Evolutionary conservation across 257 asterid species (phyloP).

Genomic region (Orobanche coerulescens): DNA sequence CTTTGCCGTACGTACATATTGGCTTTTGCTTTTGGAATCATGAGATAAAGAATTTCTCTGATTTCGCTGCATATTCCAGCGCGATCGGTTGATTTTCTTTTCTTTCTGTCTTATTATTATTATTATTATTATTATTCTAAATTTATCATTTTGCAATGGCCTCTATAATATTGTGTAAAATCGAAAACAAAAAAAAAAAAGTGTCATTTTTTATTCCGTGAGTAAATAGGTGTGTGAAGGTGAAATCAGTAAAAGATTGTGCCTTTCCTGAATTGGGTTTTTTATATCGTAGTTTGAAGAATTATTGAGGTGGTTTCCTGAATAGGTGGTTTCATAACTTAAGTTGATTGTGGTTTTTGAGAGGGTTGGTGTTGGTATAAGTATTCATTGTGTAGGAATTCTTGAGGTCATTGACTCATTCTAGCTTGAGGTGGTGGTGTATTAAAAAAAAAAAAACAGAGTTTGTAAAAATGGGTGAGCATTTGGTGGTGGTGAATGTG

Average conservation of each 20-base stretch:
- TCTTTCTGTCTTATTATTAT: neutral
- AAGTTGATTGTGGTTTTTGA: conserved; percentile 9
- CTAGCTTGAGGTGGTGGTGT: conserved; percentile 19
- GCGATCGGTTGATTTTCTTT: conserved; percentile 48
- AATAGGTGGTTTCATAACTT: conserved; percentile 12
- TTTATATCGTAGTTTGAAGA: neutral
- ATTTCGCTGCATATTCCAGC: conserved; percentile 50
- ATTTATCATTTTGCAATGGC: conserved; percentile 3
- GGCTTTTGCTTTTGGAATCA: conserved; percentile 19
- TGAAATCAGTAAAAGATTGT: conserved; percentile 1
- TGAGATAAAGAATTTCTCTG: conserved; percentile 34
- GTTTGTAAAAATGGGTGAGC: conserved; percentile 54
- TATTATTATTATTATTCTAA: too few species aligned
- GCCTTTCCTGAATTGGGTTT: conserved; percentile 17
- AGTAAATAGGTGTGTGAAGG: neutral
- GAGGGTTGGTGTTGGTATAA: conserved; percentile 9
- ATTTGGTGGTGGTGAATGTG: conserved; percentile 53
- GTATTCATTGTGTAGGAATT: conserved; percentile 24
- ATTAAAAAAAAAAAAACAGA: neutral
- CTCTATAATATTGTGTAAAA: conserved; percentile 16
- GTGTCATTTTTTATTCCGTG: too few species aligned
- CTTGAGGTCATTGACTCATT: conserved; percentile 19
- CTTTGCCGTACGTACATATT: neutral
- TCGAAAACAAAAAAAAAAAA: neutral
- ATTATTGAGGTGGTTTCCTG: conserved; percentile 23